Evolutionary conservation across 2,329 filamentous ascomycete genomes (phyloP).

Genomic region (Exophiala sp.): DNA sequence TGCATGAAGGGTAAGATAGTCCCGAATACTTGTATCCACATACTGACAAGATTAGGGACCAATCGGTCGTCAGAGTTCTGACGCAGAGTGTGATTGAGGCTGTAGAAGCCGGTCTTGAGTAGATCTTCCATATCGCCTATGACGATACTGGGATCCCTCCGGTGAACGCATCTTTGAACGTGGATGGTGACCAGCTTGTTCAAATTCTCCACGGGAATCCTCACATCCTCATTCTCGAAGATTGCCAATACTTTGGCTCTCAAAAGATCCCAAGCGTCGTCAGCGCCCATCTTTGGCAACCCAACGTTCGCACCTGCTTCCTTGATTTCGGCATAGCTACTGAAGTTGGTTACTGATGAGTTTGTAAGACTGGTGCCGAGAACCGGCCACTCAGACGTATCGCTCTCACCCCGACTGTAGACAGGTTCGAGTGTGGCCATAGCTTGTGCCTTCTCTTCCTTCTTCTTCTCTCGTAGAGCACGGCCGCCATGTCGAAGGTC

Average conservation of each 20-base stretch:
- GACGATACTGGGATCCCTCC: slow-evolving; percentile 55
- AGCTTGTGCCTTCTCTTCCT: slow-evolving; percentile 58
- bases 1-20: slow-evolving; percentile 90
- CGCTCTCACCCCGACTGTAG: slow-evolving; percentile 27
- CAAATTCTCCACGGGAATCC: slow-evolving; percentile 63
- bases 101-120: slow-evolving; percentile 71
- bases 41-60: slow-evolving; percentile 84
- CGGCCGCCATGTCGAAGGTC: slow-evolving; percentile 75
- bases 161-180: slow-evolving; percentile 60
- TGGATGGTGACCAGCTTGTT: slow-evolving; percentile 62
- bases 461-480: slow-evolving; percentile 75
- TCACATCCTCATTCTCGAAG: slow-evolving; percentile 62
- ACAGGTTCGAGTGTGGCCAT: slow-evolving; percentile 31
- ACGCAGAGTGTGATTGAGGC: slow-evolving; percentile 77
- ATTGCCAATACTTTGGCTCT: slow-evolving; percentile 62
- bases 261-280: slow-evolving; percentile 65
- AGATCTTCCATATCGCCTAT: slow-evolving; percentile 63
- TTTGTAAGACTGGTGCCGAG: slow-evolving; percentile 24
- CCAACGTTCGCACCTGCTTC: slow-evolving; percentile 49
- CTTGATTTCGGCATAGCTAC: slow-evolving; percentile 26
- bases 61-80: slow-evolving; percentile 78
- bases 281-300: slow-evolving; percentile 64
- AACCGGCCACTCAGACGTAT: slow-evolving; percentile 29
- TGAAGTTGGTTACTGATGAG: slow-evolving; percentile 21
- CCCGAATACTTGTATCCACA: slow-evolving; percentile 92